Base-by-base conservation (phyloP, 2,329 filamentous ascomycete genomes). In the Diplodia intermedia region DNA sequence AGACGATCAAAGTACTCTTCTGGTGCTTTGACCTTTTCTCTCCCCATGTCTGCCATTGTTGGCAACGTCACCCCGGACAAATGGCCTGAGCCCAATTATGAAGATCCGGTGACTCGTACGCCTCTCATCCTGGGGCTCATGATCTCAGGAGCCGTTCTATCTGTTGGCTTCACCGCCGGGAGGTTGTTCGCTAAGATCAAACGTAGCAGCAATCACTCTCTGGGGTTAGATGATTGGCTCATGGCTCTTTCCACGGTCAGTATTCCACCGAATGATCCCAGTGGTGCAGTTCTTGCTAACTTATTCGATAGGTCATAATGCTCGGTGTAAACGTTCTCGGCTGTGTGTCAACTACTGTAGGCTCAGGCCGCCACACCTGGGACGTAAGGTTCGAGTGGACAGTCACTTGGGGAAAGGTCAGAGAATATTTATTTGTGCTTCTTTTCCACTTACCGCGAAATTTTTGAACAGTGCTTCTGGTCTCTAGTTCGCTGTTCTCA, bases 301-400 rank as follows among this genome's bases (percentile, higher is more conserved):
- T 5, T 9, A n/a, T 43, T 36, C 2, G 4, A n/a, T 33, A 69
- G 67, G 31, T 54, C 38, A 57, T 66, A 49, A 66, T 69, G n/a
- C 68, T 76, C 11, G 72, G 71, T 6, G 74, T 72, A 20, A 73
- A 74, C 36, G 67, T 76, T 12, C 72, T 77, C 70, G 71, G 73
- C 18, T 73, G 74, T 11, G 55, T 75, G 29, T 74, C 74, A 0
- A 73, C 74, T 67, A 52, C 68, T 4, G 75, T 72, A 31, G 73
- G 75, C 31, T 74, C 75, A 69, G 74, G 75, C 9, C 75, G 76
- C 23, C 74, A 76, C 12, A 68, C 75, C 7, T 76, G 74, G 75
- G 70, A 43, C 71, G 53, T 47, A 9, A 23, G 15, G 6, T 15
- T 20, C 8, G 54, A 20, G 18, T 69, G 61, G 67, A 23, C 47